These are phyloP conservation scores for Musa acuminata DNA, from an alignment of 176 grass and related monocot genomes.

Conservation along the genomic window DNA sequence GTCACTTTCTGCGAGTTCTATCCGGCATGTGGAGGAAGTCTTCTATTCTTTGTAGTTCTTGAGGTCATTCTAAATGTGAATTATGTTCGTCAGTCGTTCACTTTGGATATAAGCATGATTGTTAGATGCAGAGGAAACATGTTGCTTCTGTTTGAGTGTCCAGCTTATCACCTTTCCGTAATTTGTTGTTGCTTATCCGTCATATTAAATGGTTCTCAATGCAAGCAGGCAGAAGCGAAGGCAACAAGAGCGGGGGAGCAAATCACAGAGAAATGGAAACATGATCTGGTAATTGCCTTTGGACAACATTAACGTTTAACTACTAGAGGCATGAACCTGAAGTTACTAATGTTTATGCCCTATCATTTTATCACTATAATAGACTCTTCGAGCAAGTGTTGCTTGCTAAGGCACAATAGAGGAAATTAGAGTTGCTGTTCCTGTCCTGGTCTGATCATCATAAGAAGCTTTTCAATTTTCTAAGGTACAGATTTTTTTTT, in stretches of 20 bases:
- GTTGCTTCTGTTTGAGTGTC: neutral
- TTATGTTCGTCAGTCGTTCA: neutral
- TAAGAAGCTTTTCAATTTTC: conserved; percentile 92
- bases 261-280: conserved; percentile 9
- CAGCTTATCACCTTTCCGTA: too few relatives aligned
- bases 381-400: conserved; percentile 78
- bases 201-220: conserved; percentile 17
- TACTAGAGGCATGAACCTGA: neutral
- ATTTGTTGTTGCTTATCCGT: too few relatives aligned
- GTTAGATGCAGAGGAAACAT: neutral
- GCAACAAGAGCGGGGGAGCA: conserved; percentile 60
- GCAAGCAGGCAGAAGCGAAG: conserved; percentile 77
- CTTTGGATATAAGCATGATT: too few relatives aligned
- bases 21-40: neutral
- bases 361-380: neutral
- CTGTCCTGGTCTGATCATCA: conserved; percentile 91
- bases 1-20: neutral
- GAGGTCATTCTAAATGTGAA: neutral
- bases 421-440: conserved; percentile 77
- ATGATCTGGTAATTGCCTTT: conserved; percentile 37
- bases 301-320: neutral
- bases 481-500: conserved; percentile 45
- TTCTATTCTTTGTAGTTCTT: neutral
- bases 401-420: conserved; percentile 91
- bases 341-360: neutral